A percentile compares a stretch with the other conserved stretches of the same genome.
Conservation (phyloP, 169 alveolate species). For the Plasmodium billcollinsi region DNA sequence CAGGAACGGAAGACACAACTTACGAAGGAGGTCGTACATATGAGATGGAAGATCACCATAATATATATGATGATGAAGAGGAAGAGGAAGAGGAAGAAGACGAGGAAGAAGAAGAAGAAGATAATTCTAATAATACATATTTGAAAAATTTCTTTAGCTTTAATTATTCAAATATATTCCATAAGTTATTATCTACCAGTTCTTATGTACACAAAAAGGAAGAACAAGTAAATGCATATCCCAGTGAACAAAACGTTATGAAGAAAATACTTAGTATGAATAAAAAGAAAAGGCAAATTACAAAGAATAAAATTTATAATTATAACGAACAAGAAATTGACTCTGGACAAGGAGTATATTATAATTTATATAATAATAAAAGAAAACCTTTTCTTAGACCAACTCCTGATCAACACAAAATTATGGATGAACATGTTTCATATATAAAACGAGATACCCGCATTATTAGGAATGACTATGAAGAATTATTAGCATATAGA, state of each 20-base stretch:
- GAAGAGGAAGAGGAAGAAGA: background rate
- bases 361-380: too few relatives aligned
- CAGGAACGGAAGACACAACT: background rate
- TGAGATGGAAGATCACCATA: too few relatives aligned
- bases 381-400: too few relatives aligned
- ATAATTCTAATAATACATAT: constrained; percentile 11
- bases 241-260: constrained; percentile 1
- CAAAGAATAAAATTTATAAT: background rate
- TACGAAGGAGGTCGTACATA: background rate
- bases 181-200: constrained; percentile 8
- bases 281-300: background rate
- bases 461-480: background rate
- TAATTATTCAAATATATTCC: constrained; percentile 12
- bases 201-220: background rate
- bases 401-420: background rate
- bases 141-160: constrained; percentile 41
- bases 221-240: background rate
- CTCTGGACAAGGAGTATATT: too few relatives aligned
- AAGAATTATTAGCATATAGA: background rate
- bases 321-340: too few relatives aligned
- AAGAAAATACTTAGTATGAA: background rate
- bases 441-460: too few relatives aligned
- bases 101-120: background rate
- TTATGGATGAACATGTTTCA: background rate
- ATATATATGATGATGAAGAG: background rate